Conservation (phyloP, 495 filamentous ascomycete species). For the Hypoxylon intermedium region DNA sequence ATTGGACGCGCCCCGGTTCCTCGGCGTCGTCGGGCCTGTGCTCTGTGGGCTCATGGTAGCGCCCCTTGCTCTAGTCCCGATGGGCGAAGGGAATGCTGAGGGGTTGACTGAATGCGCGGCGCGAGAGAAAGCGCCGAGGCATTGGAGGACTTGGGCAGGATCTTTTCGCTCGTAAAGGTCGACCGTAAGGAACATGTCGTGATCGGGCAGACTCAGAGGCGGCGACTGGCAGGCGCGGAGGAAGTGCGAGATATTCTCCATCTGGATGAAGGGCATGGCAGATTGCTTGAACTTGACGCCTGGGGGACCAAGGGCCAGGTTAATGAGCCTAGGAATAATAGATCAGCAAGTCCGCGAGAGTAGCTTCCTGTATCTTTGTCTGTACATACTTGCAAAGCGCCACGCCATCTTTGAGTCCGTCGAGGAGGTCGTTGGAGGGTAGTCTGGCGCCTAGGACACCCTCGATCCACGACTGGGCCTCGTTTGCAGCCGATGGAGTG, state of each 20-base stretch:
- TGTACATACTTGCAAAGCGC: constrained; percentile 85
- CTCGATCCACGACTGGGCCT: constrained; percentile 88
- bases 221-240: constrained; percentile 82
- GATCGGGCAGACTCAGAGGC: constrained; percentile 85
- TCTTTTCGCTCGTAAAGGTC: constrained; percentile 97
- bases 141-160: constrained; percentile 94
- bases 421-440: constrained; percentile 76
- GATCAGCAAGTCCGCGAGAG: constrained; percentile 31
- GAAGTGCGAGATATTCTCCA: constrained; percentile 99
- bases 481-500: constrained; percentile 88
- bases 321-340: constrained; percentile 69
- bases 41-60: constrained; percentile 69
- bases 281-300: constrained; percentile 82
- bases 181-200: constrained; percentile 96
- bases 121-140: constrained; percentile 88
- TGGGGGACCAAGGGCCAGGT: constrained; percentile 76
- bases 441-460: constrained; percentile 76
- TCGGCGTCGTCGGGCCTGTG: constrained; percentile 63
- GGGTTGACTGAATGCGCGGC: constrained; percentile 82
- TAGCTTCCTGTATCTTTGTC: not conserved
- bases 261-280: constrained; percentile 96
- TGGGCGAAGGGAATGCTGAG: constrained; percentile 69
- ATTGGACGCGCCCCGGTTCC: constrained; percentile 70
- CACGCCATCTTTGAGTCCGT: constrained; percentile 85
- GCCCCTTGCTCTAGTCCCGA: constrained; percentile 72